Conservation (phyloP, 805 yeast species). For the Saturnispora sekii region DNA sequence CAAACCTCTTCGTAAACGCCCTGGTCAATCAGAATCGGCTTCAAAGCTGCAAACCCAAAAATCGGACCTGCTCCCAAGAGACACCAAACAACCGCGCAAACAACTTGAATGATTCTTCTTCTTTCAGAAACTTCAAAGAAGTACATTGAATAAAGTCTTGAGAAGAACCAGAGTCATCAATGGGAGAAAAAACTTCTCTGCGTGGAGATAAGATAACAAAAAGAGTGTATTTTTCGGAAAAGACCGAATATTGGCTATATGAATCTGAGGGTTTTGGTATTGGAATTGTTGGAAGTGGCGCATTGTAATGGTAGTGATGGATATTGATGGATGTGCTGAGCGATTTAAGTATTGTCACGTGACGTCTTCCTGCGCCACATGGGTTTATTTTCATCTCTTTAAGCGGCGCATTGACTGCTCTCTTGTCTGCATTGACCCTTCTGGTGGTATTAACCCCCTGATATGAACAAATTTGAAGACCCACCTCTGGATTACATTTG, state of each 20-base stretch:
- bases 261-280: too few relatives aligned
- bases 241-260: not conserved
- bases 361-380: too few relatives aligned
- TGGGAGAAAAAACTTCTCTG: conserved; percentile 1
- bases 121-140: conserved; percentile 24
- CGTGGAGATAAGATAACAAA: conserved; percentile 1
- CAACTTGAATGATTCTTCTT: conserved; percentile 32
- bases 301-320: too few relatives aligned
- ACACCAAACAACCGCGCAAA: conserved; percentile 46
- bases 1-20: conserved; percentile 37
- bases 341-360: too few relatives aligned
- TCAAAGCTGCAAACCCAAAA: conserved; percentile 52
- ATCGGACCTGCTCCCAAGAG: conserved; percentile 48
- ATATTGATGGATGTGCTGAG: too few relatives aligned
- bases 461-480: conserved; percentile 5
- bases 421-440: too few relatives aligned
- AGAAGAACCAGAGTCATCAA: not conserved
- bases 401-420: too few relatives aligned
- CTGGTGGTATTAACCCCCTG: too few relatives aligned
- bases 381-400: too few relatives aligned
- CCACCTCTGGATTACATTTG: conserved; percentile 5
- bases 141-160: conserved; percentile 18
- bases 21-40: conserved; percentile 41
- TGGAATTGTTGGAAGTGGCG: too few relatives aligned
- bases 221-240: not conserved